Evolutionary conservation across 495 filamentous ascomycete species (phyloP), one percentile per base, ranked within the genome.

Genomic region (Trichoderma parareesei): DNA sequence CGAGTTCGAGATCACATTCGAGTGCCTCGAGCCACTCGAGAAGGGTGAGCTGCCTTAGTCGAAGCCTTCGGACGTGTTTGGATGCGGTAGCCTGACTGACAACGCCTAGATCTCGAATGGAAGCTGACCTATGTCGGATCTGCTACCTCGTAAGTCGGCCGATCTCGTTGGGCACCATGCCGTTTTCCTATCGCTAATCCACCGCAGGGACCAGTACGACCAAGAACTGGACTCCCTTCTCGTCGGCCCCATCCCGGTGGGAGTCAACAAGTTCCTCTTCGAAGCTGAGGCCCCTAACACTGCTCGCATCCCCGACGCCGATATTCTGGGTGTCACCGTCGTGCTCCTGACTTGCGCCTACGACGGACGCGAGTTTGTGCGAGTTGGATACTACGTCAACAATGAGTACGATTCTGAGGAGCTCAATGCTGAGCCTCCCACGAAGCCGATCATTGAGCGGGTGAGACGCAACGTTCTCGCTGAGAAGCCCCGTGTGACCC

Each of bases 121-220:
- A 98, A 98, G 76, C 81, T 98, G 70, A 98, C 92, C 73, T 98
- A 98, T 72, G 94, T 98, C 72, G 94, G 94, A 69, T 98, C 94
- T 69, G 94, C 94, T 49, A 96, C 92, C 65, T 97, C 92, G 87
- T 96, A 84, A 78, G 87, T 80, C 66, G 53, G 64, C 57, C 43
- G 40, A 11, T 33, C 3, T 42, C 18, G 37, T 18, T 16, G 60
- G 13, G 37, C 60, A 65, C 43, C 64, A 60, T 38, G 60, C 33
- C 55, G 61, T 33, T 37, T 33, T 20, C 42, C 68, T 67, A 62
- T 65, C 46, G 66, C 67, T 60, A 60, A 68, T 64, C 67, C 77
- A 71, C 71, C 60, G 55, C 67, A 95, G 91, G 40, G 91, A 92
- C 72, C 90, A 97, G 73, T 92, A 98, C 77, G 94, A 98, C 73